Evolutionary conservation across 139 green algal genomes (phyloP).

Genomic region (Chlamydomonas sp.): DNA sequence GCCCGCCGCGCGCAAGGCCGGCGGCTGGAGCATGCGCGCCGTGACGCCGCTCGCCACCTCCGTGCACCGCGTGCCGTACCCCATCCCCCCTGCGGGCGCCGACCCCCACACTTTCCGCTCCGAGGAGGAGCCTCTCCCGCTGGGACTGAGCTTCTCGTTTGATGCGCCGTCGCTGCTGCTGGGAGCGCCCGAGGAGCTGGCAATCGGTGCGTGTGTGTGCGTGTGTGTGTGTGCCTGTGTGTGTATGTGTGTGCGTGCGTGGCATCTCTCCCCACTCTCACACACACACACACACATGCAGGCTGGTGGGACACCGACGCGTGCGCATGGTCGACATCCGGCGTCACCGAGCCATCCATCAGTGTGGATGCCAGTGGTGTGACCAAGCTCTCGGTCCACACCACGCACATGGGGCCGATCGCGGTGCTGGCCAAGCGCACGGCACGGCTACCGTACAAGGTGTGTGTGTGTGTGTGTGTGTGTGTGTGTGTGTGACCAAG

Average conservation of each 20-base stretch:
- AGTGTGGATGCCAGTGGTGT: too few relatives aligned
- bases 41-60: conserved; percentile 31
- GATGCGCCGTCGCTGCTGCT: too few relatives aligned
- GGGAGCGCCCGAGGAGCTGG: too few relatives aligned
- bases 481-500: too few relatives aligned
- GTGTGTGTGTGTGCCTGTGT: too few relatives aligned
- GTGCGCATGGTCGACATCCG: conserved; percentile 45
- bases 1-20: conserved; percentile 36
- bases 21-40: conserved; percentile 34
- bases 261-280: too few relatives aligned
- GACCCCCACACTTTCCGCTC: conserved; percentile 44
- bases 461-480: too few relatives aligned
- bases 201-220: too few relatives aligned
- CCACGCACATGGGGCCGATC: conserved; percentile 47
- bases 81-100: conserved; percentile 59
- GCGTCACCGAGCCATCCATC: too few relatives aligned
- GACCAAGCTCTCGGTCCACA: conserved; percentile 53
- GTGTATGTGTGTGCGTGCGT: too few relatives aligned
- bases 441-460: conserved; percentile 51
- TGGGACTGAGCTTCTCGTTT: conserved; percentile 47
- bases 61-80: conserved; percentile 53
- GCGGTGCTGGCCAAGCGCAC: conserved; percentile 49
- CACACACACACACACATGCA: too few relatives aligned
- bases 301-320: conserved; percentile 16
- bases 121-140: conserved; percentile 53